Evolutionary conservation across 306 rosid genomes (phyloP), one percentile per base, ranked within the genome.

Genomic region (Erythrophleum fordii): DNA sequence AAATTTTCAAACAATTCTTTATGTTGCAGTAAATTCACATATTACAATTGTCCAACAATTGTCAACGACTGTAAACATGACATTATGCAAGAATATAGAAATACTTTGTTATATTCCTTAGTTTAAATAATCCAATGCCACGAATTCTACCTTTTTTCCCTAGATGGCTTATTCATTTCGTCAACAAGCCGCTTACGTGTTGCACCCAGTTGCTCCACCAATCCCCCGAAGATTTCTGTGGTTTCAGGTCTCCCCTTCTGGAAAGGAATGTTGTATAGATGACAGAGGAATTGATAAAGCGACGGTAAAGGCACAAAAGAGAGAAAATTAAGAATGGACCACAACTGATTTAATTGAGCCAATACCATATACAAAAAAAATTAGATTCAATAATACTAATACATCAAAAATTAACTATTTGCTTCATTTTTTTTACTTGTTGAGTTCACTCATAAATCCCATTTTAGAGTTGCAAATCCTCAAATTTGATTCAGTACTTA

Each of bases 161-260:
- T 87, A 2, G 97, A 91, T 82, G 98, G 99, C 86, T 93, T 93
- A 74, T 86, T 93, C 66, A 95, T 84, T 90, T 93, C 99, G 0
- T 89, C 92, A 69, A 95, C 88, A 69, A 95, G 86, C 66, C 94
- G 87, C 75, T 82, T 81, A 42, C 93, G 88, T 69, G 99, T 98
- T 51, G 89, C 98, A 72, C 93, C 99, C 79, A 93, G 83, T 84
- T 88, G 90, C 86, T 90, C 91, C 82, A 95, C 98, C 61, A 86
- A 61, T 56, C 99, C 99, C 64, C 97, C 99, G 71, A 95, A 87
- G 70, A 91, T 77, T 85, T 88, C 89, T 71, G 91, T 68, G 73
- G 87, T 82, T 83, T 95, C 96, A 56, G 99, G n/a, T n/a, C n/a
- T n/a, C n/a, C n/a, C n/a, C n/a, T n/a, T n/a, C n/a, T n/a, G n/a